Evolutionary conservation across 805 yeast genomes (phyloP), one percentile per base, ranked within the genome.

Genomic region (Suhomyces faveliae): DNA sequence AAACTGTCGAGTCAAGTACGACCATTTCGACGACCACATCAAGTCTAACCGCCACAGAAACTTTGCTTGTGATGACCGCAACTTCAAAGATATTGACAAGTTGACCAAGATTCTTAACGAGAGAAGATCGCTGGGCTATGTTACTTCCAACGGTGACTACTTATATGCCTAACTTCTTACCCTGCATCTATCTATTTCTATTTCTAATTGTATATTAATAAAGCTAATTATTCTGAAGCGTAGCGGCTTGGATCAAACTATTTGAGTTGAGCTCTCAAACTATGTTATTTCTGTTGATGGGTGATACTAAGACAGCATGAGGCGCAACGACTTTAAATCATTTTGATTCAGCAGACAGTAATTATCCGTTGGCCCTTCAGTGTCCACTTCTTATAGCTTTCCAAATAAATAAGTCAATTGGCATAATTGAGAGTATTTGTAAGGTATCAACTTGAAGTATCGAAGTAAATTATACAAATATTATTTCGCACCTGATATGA

Each of bases 1-100:
- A 63, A 92, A 92, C 61, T 92, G 99, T 67, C 75, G 92, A 20
- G 86, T 85, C 50, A 84, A 84, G 61, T 92, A 87, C 62, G 91
- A 87, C 44, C 80, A 81, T 54, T 84, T 90, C 59, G 87, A 83
- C 21, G 87, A 81, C 48, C 99, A 92, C 63, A 79, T 89, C 35
- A 58, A 60, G 23, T 76, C 89, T 20, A 79, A 78, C 29, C 79
- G 84, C 53, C 99, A 92, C 63, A 74, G 86, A 43, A 79, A 80
- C 46, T 91, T 89, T 70, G 97, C 97, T 3, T 68, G 73, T 39
- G 81, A 85, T 55, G 82, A 80, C 58, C 63, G 68, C 11, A 88
- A 90, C 62, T 92, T 91, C 66, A 76, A 67, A 42, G 87, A 85
- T 39, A 87, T 92, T 52, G 97, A 92, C 67, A 70, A 75, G 4